phyloP scores from a whole-genome alignment of 1,139 yeast species.

The Protomyces inouyei region DNA sequence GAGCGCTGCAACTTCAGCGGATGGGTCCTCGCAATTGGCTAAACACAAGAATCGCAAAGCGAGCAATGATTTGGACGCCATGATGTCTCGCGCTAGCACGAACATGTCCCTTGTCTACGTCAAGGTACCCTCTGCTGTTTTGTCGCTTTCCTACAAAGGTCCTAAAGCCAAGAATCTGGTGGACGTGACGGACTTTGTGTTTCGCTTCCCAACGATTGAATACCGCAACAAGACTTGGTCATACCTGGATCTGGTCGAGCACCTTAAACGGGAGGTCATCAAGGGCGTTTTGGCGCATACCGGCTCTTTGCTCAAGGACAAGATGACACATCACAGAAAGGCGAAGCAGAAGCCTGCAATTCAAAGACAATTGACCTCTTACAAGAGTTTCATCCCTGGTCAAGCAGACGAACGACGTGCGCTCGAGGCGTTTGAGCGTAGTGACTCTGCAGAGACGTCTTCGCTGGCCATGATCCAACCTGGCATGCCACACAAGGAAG shows the following conservation, averaged over 20 bases:
- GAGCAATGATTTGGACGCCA: conserved; percentile 48
- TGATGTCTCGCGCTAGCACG: conserved; percentile 62
- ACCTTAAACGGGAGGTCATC: conserved; percentile 63
- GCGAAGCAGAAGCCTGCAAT: conserved; percentile 42
- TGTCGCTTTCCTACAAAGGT: conserved; percentile 73
- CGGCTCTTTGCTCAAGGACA: conserved; percentile 75
- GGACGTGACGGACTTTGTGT: conserved; percentile 64
- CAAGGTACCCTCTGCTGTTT: conserved; percentile 49
- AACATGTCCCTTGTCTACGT: conserved; percentile 62
- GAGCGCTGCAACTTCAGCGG: not conserved
- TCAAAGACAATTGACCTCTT: conserved; percentile 43
- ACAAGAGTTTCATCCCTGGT: conserved; percentile 2
- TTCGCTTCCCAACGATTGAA: conserved; percentile 60
- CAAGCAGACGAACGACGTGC: not conserved
- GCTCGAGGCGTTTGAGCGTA: not conserved
- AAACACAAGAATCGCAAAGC: not conserved
- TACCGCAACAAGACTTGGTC: conserved; percentile 74
- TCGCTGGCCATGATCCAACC: not conserved
- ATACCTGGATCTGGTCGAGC: conserved; percentile 61
- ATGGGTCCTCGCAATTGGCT: not conserved
- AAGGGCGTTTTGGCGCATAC: conserved; percentile 66
- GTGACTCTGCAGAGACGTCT: conserved; percentile 7
- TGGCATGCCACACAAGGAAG: not conserved
- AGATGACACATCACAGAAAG: conserved; percentile 45
- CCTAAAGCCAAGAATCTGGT: conserved; percentile 60